These are phyloP conservation scores for Fusarium sp. DNA, from an alignment of 2,329 filamentous ascomycete genomes.

Conservation along the genomic window DNA sequence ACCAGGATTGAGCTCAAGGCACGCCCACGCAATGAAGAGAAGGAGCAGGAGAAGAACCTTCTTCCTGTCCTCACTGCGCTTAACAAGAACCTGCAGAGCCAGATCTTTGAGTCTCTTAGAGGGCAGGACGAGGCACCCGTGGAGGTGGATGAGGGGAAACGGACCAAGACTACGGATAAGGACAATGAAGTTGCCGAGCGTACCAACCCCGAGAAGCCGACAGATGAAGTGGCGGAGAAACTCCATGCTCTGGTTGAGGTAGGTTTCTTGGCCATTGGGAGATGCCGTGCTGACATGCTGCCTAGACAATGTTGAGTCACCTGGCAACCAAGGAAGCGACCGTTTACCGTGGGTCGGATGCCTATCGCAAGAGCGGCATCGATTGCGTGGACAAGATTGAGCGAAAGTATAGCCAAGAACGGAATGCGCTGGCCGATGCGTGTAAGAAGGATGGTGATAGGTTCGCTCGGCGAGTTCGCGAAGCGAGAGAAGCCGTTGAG, in stretches of 20 bases:
- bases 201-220: background rate
- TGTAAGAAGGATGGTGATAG: constrained; percentile 29
- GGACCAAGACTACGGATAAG: background rate
- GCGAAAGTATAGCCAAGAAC: constrained; percentile 36
- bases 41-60: background rate
- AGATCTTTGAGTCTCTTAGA: constrained; percentile 30
- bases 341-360: constrained; percentile 28
- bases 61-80: background rate
- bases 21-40: background rate
- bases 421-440: constrained; percentile 12
- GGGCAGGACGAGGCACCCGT: background rate
- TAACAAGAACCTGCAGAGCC: constrained; percentile 24
- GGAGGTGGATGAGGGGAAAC: background rate
- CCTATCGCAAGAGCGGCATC: constrained; percentile 35
- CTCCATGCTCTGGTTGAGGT: constrained; percentile 42
- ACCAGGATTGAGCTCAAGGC: background rate
- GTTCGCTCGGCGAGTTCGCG: constrained; percentile 25
- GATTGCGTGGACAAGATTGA: constrained; percentile 37
- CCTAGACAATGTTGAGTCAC: constrained; percentile 38
- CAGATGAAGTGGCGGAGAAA: constrained; percentile 18
- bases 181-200: background rate
- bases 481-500: constrained; percentile 19
- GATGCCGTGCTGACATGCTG: constrained; percentile 20
- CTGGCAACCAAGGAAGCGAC: constrained; percentile 36
- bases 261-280: background rate